Evolutionary conservation across 352 stramenopile genomes (phyloP), one percentile per base, ranked within the genome.

Genomic region (Phytopythium sindhum): DNA sequence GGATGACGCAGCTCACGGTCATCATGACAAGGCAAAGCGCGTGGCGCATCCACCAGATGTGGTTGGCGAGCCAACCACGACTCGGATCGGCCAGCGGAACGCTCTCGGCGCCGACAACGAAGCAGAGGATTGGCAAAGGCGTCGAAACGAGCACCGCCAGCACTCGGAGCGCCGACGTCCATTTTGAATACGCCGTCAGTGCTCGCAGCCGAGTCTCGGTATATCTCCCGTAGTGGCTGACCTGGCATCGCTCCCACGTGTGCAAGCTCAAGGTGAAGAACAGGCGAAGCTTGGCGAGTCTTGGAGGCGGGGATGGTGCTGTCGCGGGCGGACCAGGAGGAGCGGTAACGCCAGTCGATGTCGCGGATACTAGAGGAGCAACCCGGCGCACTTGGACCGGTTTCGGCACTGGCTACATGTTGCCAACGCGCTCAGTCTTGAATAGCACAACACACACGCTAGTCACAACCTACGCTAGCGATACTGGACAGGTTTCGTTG

Each of bases 31-130:
- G 24, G 15, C 41, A 61, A 3, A 61, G 23, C 39, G 39, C 21
- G 56, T 61, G 56, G 9, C 56, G 56, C 4, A 19, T 29, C 56
- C 56, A 61, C 56, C 56, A 61, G 7, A 61, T 24, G 56, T 26
- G 28, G 37, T 61, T 61, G 10, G 26, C 39, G 23, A 0, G 17
- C 56, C 56, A 61, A 2, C 56, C 56, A 9, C 26, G 37, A 10
- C 12, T 29, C 10, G 56, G 56, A 0, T 23, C 24, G 8, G 39
- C 39, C 23, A 61, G 24, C 28, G 56, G 56, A 4, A 61, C 19
- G 39, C 37, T 41, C 39, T 61, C 56, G 39, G 53, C 7, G 37
- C 56, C 56, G 19, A 52, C 12, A 9, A 61, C 24, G 21, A 61
- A 61, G 26, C 35, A 61, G 11, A 61, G 21, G 21, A 61, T 61